phyloP scores from a whole-genome alignment of 139 green algal species.

The Choricystis sp. region DNA sequence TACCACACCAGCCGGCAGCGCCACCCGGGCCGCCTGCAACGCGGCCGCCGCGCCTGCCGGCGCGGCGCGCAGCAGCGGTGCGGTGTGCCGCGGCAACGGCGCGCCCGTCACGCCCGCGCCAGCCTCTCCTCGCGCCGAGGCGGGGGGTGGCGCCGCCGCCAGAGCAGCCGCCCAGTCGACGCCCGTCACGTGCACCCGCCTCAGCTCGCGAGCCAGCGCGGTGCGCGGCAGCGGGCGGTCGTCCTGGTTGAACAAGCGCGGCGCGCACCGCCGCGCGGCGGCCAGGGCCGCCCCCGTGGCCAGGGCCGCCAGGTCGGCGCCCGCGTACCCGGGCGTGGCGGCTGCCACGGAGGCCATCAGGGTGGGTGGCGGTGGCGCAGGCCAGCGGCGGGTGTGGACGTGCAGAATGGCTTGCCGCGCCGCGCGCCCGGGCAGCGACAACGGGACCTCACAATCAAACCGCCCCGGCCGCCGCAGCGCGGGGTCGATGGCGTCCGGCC shows the following conservation, averaged over 20 bases:
- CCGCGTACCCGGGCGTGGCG: slow-evolving; percentile 42
- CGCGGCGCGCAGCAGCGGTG: background rate
- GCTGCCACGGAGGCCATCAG: slow-evolving; percentile 26
- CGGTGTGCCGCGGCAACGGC: background rate
- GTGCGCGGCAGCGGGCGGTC: background rate
- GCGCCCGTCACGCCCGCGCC: background rate
- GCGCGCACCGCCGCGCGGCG: slow-evolving; percentile 19
- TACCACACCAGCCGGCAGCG: no score
- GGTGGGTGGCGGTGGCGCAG: slow-evolving; percentile 1
- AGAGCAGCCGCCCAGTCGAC: background rate
- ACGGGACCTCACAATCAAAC: slow-evolving; percentile 56
- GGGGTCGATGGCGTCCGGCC: slow-evolving; percentile 51
- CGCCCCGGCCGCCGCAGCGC: slow-evolving; percentile 51
- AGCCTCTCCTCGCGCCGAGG: background rate
- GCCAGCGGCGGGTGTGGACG: slow-evolving; percentile 30
- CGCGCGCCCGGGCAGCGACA: slow-evolving; percentile 8
- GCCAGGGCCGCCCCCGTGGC: slow-evolving; percentile 33
- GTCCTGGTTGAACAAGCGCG: slow-evolving; percentile 4
- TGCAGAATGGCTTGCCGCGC: slow-evolving; percentile 29
- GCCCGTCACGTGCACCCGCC: background rate
- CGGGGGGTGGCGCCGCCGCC: no score
- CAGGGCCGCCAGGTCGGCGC: slow-evolving; percentile 55
- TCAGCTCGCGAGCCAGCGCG: background rate
- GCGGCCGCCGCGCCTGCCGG: no score
- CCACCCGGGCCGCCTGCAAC: no score